Conservation (phyloP, 2,329 filamentous ascomycete species). For the Monosporascus sp. region DNA sequence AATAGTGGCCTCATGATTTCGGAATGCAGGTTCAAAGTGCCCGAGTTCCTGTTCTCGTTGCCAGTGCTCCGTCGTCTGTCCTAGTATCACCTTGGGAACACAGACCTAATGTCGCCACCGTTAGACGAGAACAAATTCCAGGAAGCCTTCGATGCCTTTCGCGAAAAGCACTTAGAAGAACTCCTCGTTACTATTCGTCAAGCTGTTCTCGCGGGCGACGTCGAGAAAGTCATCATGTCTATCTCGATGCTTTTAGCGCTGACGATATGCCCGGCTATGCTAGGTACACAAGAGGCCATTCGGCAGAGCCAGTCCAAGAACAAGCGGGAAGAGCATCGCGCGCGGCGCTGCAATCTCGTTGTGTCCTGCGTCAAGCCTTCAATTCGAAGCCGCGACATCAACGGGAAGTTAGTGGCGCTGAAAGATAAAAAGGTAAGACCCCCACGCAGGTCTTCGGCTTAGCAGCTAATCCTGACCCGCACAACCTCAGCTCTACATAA, state of each 20-base stretch:
- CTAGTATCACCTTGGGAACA: background rate
- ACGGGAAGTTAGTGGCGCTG: constrained; percentile 38
- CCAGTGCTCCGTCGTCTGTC: constrained; percentile 1
- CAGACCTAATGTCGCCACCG: constrained; percentile 13
- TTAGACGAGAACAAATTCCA: background rate
- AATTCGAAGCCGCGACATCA: constrained; percentile 35
- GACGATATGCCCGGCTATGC: constrained; percentile 35
- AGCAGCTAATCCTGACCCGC: background rate
- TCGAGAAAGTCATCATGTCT: constrained; percentile 29
- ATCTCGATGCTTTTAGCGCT: constrained; percentile 36
- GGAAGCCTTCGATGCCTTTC: constrained; percentile 11
- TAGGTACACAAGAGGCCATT: constrained; percentile 44
- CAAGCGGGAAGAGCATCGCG: constrained; percentile 43
- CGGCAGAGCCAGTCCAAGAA: constrained; percentile 43
- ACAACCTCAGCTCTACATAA: constrained; percentile 37
- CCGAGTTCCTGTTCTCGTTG: background rate
- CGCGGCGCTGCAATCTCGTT: constrained; percentile 41
- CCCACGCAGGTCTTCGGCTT: background rate
- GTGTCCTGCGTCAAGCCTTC: constrained; percentile 40
- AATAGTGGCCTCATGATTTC: background rate
- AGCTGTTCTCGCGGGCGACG: constrained; percentile 1
- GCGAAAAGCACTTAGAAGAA: constrained; percentile 17
- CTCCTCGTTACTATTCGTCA: constrained; percentile 5
- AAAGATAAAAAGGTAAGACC: constrained; percentile 34
- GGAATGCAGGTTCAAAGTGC: background rate